These are phyloP conservation scores for Trichoderma sp. DNA, from an alignment of 2,329 filamentous ascomycete species.

Conservation along the genomic window DNA sequence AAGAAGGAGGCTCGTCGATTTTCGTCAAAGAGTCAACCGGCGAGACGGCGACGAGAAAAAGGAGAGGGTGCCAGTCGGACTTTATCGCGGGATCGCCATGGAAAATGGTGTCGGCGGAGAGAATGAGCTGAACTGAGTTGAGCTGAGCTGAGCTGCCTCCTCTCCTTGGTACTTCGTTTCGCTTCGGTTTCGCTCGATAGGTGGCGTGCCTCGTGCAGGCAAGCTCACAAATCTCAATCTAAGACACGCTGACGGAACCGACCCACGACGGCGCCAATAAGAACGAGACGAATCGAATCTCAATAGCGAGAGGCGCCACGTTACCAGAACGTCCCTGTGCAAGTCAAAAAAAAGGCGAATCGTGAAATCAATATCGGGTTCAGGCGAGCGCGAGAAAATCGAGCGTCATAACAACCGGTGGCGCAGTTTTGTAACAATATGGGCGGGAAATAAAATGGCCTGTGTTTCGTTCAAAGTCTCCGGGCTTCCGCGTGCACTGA, in stretches of 20 bases:
- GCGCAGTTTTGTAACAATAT: slow-evolving; percentile 1
- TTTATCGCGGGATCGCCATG: slow-evolving; percentile 28
- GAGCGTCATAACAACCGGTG: slow-evolving; percentile 15
- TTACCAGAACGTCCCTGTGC: neutral
- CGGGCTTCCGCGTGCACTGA: slow-evolving; percentile 16
- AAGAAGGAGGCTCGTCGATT: neutral
- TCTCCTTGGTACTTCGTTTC: neutral
- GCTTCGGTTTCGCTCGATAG: neutral
- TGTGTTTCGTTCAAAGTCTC: neutral
- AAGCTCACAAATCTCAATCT: neutral
- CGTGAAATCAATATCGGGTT: neutral
- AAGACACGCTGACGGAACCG: slow-evolving; percentile 5
- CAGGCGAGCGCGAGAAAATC: neutral
- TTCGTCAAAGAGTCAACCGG: slow-evolving; percentile 10
- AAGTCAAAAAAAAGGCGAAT: neutral
- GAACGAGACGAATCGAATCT: neutral
- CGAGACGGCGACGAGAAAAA: slow-evolving; percentile 25
- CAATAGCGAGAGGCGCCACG: neutral
- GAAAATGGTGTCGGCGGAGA: neutral
- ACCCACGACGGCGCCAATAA: neutral
- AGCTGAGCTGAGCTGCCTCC: neutral
- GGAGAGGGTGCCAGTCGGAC: slow-evolving; percentile 19
- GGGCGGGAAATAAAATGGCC: slow-evolving; percentile 1
- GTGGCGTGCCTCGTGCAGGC: neutral
- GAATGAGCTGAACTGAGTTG: neutral